A percentile compares a stretch with the other conserved stretches of the same genome.
Evolutionary conservation across 768 basidiomycete genomes (phyloP).

Genomic region (Russula sp.): DNA sequence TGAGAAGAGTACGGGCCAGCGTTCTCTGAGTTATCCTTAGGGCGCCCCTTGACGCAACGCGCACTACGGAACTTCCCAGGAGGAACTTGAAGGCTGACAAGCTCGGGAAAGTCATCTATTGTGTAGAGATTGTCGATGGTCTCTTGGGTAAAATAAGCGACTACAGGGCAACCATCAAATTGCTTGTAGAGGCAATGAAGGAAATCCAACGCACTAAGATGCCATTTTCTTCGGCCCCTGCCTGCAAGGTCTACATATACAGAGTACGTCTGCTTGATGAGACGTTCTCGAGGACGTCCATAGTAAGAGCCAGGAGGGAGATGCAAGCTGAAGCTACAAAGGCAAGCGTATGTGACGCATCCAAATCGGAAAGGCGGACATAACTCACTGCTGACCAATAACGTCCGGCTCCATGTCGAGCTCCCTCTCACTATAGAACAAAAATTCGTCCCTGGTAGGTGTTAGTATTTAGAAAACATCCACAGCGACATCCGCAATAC

Average conservation of each 20-base stretch:
- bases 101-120: slow-evolving; percentile 30
- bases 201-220: slow-evolving; percentile 51
- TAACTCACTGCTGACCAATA: slow-evolving; percentile 19
- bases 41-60: slow-evolving; percentile 26
- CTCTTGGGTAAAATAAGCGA: slow-evolving; percentile 34
- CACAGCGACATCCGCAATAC: slow-evolving; percentile 34
- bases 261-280: slow-evolving; percentile 77
- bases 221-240: slow-evolving; percentile 70
- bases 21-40: slow-evolving; percentile 12
- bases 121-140: slow-evolving; percentile 27
- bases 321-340: slow-evolving; percentile 24
- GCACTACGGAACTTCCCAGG: slow-evolving; percentile 30
- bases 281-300: slow-evolving; percentile 36
- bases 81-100: slow-evolving; percentile 28
- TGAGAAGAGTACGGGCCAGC: slow-evolving; percentile 10
- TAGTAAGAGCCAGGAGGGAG: slow-evolving; percentile 23
- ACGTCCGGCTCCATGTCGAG: slow-evolving; percentile 27
- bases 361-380: not conserved
- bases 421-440: slow-evolving; percentile 69
- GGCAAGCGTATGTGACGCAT: slow-evolving; percentile 18
- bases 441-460: slow-evolving; percentile 50
- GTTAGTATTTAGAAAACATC: not conserved
- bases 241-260: slow-evolving; percentile 57
- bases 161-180: slow-evolving; percentile 22
- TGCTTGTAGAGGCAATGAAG: not conserved